Evolutionary conservation across 2,329 filamentous ascomycete species (phyloP).

Genomic region (Cladosporium sp.): DNA sequence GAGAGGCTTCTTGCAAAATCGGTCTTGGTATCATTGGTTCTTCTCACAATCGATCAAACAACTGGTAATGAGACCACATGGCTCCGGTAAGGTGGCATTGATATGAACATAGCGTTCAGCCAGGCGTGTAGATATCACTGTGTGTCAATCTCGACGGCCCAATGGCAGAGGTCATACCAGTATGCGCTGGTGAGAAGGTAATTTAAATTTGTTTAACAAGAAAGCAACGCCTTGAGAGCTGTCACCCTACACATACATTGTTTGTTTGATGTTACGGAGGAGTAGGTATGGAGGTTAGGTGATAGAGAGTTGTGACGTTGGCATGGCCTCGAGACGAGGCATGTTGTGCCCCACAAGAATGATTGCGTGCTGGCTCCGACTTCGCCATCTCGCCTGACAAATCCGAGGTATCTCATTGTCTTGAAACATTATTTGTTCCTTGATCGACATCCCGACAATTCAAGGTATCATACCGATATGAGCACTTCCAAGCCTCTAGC

Average conservation of each 20-base stretch:
- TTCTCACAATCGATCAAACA: not conserved
- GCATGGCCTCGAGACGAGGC: not conserved
- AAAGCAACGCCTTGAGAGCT: not conserved
- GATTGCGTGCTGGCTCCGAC: constrained; percentile 12
- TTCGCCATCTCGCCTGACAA: constrained; percentile 12
- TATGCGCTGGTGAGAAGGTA: not conserved
- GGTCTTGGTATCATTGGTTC: not conserved
- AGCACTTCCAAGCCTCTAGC: constrained; percentile 14
- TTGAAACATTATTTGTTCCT: not conserved
- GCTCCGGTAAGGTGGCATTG: no score
- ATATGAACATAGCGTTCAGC: not conserved
- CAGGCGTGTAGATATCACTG: not conserved
- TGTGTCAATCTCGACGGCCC: not conserved
- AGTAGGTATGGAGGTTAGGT: not conserved
- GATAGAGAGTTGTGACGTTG: constrained; percentile 2
- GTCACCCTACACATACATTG: not conserved
- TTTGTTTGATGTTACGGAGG: not conserved
- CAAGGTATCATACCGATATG: constrained; percentile 12
- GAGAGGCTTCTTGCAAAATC: not conserved
- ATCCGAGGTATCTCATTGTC: constrained; percentile 4
- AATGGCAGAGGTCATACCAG: not conserved
- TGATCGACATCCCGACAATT: not conserved
- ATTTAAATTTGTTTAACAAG: not conserved
- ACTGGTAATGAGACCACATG: not conserved
- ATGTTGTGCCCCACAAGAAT: constrained; percentile 1